Conservation (phyloP, 2,329 filamentous ascomycete species). For the Chaetomiaceae sp. region DNA sequence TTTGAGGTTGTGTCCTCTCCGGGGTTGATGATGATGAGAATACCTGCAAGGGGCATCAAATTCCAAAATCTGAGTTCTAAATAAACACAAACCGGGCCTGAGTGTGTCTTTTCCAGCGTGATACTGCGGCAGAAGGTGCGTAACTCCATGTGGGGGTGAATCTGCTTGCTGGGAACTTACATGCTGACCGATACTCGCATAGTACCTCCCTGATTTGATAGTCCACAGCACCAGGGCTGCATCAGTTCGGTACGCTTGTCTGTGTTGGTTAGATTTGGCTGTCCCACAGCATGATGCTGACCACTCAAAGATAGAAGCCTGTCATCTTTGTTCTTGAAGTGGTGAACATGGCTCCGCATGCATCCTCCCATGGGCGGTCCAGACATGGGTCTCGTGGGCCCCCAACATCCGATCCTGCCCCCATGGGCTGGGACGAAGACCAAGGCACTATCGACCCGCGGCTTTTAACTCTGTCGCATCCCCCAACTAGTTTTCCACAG, state of each 20-base stretch:
- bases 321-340: neutral
- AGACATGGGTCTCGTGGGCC: neutral
- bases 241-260: too few relatives aligned
- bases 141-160: too few relatives aligned
- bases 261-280: neutral
- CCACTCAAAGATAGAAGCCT: neutral
- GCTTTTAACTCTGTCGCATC: neutral
- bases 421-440: conserved; percentile 2
- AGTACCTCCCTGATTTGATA: neutral
- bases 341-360: conserved; percentile 5
- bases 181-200: neutral
- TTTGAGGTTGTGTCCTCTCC: conserved; percentile 1
- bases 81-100: too few relatives aligned
- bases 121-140: too few relatives aligned
- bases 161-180: neutral
- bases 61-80: too few relatives aligned
- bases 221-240: too few relatives aligned
- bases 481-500: neutral
- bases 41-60: too few relatives aligned
- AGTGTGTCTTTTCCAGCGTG: too few relatives aligned
- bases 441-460: conserved; percentile 10
- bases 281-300: neutral
- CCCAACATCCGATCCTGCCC: neutral
- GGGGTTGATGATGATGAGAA: too few relatives aligned
- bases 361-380: neutral